A percentile compares a stretch with the other conserved stretches of the same genome.
Evolutionary conservation across 179 eudicot genomes (phyloP).

Genomic region (Carnegiea gigantea): DNA sequence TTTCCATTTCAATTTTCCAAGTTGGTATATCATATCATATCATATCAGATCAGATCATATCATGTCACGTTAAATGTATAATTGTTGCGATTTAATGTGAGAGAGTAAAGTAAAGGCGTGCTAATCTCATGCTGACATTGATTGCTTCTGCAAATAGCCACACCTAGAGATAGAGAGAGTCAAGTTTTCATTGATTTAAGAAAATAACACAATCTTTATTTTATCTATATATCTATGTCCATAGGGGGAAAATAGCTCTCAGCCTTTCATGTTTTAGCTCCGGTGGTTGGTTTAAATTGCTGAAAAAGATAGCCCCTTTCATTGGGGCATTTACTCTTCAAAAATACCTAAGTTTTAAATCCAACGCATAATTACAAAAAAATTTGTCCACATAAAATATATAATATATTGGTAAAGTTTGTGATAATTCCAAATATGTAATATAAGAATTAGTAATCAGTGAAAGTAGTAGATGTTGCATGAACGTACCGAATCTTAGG

Average conservation of each 20-base stretch:
- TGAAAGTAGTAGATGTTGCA: no score
- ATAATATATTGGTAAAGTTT: no score
- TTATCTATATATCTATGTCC: neutral
- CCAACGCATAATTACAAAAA: no score
- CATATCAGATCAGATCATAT: neutral
- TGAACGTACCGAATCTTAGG: no score
- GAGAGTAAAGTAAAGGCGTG: conserved; percentile 11
- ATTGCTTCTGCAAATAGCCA: conserved; percentile 13
- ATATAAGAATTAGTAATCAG: no score
- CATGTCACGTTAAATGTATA: neutral
- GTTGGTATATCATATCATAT: conserved; percentile 7
- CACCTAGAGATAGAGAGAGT: neutral
- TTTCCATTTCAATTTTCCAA: neutral
- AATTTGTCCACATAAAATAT: no score
- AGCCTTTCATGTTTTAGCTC: conserved; percentile 15
- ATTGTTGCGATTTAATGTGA: neutral
- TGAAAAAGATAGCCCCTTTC: conserved; percentile 1
- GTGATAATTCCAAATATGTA: no score
- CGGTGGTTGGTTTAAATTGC: conserved; percentile 13
- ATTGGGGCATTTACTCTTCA: neutral
- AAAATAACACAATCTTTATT: neutral
- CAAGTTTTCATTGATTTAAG: neutral
- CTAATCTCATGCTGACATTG: conserved; percentile 8
- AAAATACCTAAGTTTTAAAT: neutral
- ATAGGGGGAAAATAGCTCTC: conserved; percentile 5